These are phyloP conservation scores for Aurantiochytrium sp. DNA, from an alignment of 108 stramenopile species.

Conservation along the genomic window DNA sequence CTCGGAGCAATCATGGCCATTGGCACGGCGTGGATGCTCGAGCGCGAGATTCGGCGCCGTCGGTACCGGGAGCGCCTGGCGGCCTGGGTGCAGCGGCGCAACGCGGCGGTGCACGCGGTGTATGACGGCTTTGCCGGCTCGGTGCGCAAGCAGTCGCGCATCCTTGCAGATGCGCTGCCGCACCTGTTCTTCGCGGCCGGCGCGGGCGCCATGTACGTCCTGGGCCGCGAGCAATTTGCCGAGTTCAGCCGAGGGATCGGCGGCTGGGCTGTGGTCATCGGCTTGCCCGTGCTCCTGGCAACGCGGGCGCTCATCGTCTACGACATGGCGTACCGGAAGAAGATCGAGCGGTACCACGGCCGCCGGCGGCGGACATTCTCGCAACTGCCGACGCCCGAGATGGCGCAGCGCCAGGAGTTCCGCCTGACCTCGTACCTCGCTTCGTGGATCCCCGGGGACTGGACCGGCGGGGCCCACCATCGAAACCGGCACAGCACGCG, in stretches of 20 bases:
- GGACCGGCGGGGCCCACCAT: background rate
- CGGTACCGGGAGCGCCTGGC: background rate
- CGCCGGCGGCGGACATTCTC: background rate
- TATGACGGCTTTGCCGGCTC: background rate
- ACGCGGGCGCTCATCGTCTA: constrained; percentile 20
- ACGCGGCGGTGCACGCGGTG: background rate
- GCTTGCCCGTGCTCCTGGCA: background rate
- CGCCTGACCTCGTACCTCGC: background rate
- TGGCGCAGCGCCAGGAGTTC: background rate
- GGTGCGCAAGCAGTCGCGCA: background rate
- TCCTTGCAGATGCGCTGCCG: background rate
- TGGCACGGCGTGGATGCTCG: background rate
- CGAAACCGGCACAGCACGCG: background rate
- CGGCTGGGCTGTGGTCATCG: background rate
- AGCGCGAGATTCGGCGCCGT: background rate
- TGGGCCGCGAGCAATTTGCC: background rate
- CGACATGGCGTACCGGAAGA: background rate
- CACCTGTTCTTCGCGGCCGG: background rate
- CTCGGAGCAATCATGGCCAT: background rate
- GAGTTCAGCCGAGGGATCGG: background rate
- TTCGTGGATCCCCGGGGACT: background rate
- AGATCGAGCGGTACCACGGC: background rate
- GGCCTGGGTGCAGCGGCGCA: background rate
- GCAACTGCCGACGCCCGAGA: background rate
- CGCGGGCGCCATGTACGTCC: background rate